Evolutionary conservation across 345 rosid species (phyloP).

Genomic region (Corchorus capsularis): DNA sequence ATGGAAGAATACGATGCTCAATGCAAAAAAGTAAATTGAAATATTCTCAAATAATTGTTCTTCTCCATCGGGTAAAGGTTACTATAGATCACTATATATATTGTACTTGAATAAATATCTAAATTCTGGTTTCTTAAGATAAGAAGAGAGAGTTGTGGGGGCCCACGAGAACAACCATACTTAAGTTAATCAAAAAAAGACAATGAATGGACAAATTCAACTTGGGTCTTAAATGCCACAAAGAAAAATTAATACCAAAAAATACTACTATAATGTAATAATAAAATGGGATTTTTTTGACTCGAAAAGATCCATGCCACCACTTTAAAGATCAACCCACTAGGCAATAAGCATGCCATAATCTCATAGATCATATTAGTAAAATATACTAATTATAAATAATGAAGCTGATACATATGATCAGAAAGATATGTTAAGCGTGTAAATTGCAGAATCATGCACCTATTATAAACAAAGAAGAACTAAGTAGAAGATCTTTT

Average conservation of each 20-base stretch:
- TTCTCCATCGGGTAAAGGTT: not conserved
- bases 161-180: not conserved
- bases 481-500: not conserved
- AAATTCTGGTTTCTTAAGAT: not conserved
- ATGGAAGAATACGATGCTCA: slow-evolving; percentile 13
- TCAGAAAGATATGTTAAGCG: not conserved
- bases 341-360: slow-evolving; percentile 4
- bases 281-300: not conserved
- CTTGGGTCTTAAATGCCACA: slow-evolving; percentile 2
- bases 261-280: not conserved
- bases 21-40: not conserved
- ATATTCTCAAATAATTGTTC: not conserved
- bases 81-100: not conserved
- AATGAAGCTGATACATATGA: not conserved
- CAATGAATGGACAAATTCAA: slow-evolving; percentile 25
- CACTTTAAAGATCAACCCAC: not conserved
- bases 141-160: not conserved
- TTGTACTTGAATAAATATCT: slow-evolving; percentile 5
- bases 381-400: not conserved
- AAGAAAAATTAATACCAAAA: not conserved
- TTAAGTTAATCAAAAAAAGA: not conserved
- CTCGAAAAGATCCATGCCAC: not conserved
- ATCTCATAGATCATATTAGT: not conserved
- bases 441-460: not conserved
- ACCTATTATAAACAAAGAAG: not conserved